Base-by-base conservation (phyloP, 176 grass and related monocot genomes). In the Aegilops speltoides region DNA sequence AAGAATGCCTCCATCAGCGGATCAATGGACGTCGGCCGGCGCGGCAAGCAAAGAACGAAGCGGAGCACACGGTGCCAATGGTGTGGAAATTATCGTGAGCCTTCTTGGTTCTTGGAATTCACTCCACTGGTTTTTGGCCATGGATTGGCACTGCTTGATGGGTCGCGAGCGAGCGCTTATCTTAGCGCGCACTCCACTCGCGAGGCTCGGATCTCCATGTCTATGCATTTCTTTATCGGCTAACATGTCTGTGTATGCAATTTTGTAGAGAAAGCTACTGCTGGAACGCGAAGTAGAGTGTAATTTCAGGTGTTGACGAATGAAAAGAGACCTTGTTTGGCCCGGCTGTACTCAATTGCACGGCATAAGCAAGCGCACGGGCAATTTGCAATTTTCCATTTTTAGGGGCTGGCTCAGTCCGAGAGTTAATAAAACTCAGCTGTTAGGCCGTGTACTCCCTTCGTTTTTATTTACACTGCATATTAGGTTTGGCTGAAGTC, bases 1-100 rank as follows among this genome's bases (percentile, higher is more conserved):
- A 83, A 73, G 28, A 83, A 73, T 37, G 84, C 88, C 78, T 92
- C 88, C 95, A 95, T 93, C 33, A 17, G 15, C 23, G 4, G 41
- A 8, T 50, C 25, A 0, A 6, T 16, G 32, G 17, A 43, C 19
- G 40, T 74, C 71, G 36, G 16, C 24, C 22, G 29, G 68, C 29
- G 33, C 29, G 64, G 52, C n/a, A 31, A 25, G 41, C 31, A 63
- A 31, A 66, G 78, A 66, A 48, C 72, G 0, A 41, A 24, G 72
- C 41, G 7, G 41, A 28, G 73, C 7, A n/a, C 74, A 50, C 37
- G 12, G 28, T 34, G 33, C 4, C 31, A 75, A 26, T 40, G 63
- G 31, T 59, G 15, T 38, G 15, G 22, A 61, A 12, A 6, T 28
- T 82, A 76, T 52, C 22, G 66, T 0, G 4, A 13, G 5, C 45